Evolutionary conservation across 352 stramenopile genomes (phyloP), one percentile per base, ranked within the genome.

Genomic region (Globisporangium radiosum): DNA sequence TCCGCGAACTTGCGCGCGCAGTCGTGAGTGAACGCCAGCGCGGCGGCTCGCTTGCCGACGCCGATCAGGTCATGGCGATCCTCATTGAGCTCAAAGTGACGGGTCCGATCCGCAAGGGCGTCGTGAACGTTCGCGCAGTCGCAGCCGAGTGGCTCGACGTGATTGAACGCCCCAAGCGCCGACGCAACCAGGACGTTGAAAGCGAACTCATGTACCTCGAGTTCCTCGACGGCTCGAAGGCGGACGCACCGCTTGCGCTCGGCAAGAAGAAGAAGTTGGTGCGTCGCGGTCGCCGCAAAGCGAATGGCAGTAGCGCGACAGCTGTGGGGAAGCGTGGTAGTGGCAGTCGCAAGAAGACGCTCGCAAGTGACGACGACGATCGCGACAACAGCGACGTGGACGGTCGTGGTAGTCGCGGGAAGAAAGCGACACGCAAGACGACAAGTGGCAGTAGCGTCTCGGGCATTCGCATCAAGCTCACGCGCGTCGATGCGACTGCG

Each of bases 51-150:
- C 72, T 94, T 45, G 79, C 76, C 15, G 86, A 95, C 60, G 85
- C 84, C 0, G 86, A 95, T 54, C 84, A 94, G 61, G 78, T 95
- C 8, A 70, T 95, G 65, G 81, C 84, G 9, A 94, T 95, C 60
- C 59, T 95, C 39, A 92, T 95, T 62, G 86, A 95, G 55, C 68
- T 95, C 14, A 95, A 95, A 59, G 86, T 95, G 15, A 92, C 84
- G 3, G 86, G 86, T 25, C 85, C 84, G 1, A 63, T 94, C 53
- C 60, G 89, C 25, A 90, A 92, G 51, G 69, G 64, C 2, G 68
- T 81, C 5, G 74, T 95, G 4, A 92, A 95, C 44, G 84, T 95
- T 36, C 85, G 85, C 10, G 68, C 68, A 1, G 75, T 95, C 4
- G 84, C 84, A 4, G 73, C 71, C 5, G 86, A 95, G 38, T 95